Evolutionary conservation across 208 protist species (phyloP), one percentile per base, ranked within the genome.

Genomic region (Novymonas esmeraldas): DNA sequence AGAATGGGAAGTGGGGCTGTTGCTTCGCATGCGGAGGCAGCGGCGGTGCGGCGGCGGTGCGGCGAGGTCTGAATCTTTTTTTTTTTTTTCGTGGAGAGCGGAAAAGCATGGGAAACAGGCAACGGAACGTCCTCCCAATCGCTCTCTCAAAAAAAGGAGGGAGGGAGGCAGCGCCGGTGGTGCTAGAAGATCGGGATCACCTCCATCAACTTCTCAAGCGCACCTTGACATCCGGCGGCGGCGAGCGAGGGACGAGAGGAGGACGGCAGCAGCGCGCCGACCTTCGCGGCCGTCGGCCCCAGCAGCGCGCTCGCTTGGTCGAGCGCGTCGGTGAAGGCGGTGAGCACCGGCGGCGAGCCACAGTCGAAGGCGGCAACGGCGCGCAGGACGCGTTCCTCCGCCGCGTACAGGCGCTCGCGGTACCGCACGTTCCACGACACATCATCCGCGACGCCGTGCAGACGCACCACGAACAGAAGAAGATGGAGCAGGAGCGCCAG

Each of bases 371-470:
- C 60, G 29, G 24, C 54, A 13, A 64, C 61, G 36, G 22, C 42
- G 29, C 61, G 61, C 61, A 75, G 63, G 20, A 75, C 45, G 18
- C 69, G 69, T 20, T 39, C 38, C 54, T 75, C 69, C 5, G 69
- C 54, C 22, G 69, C 61, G 69, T 58, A 58, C 26, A 69, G 61
- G 10, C 45, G 63, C 20, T 50, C 20, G 54, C 61, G 69, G 55
- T 64, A 75, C n/a, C 61, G 60, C 45, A 51, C 55, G 39, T 75
- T 68, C 55, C 70, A 75, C 48, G 70, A 64, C 20, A 64, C 39
- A 34, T 75, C 55, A 22, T 75, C 70, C 14, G 52, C 26, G 20
- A 69, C 60, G 54, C 70, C 70, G 54, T 52, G 51, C 26, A 49
- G 46, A 14, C 31, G 50, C 18, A 75, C 54, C 1, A 75, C 49